Base-by-base conservation (phyloP, 495 filamentous ascomycete genomes). In the Penicillium coffeae region DNA sequence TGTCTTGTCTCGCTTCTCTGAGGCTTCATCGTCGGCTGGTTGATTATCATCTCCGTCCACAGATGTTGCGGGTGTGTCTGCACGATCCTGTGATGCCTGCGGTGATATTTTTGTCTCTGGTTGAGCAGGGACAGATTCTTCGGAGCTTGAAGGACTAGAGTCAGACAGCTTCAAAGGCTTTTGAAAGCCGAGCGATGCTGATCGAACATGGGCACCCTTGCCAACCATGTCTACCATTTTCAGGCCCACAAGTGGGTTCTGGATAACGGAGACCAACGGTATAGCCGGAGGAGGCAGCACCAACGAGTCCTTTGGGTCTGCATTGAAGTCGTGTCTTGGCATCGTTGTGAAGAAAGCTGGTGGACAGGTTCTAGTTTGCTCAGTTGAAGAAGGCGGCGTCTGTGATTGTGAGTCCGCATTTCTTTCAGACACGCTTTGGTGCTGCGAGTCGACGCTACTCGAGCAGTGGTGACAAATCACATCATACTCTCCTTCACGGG, bases 401-500 rank as follows among this genome's bases (percentile, higher is more conserved):
- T 19, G 27, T 20, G 42, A 36, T 18, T 35, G 30, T 0, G 44
- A 48, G 19, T 49, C 50, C 7, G 41, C 53, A 33, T 48, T 53
- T 36, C 52, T 45, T 19, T 69, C 58, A 0, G 66, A 70, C 3
- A 57, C 39, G 16, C 64, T 71, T 14, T 56, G 57, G 27, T 70
- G 62, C 1, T 62, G 21, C 2, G 48, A 56, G 18, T 70, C 65
- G 9, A 67, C 43, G n/a, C 48, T 50, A 39, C 50, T 47, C 1
- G 50, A 47, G 36, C 70, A 73, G 43, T 70, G 44, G n/a, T 52
- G 54, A 45, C 70, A 73, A 20, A 69, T 46, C 16, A 70, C 59
- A 14, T 73, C 63, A 50, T 68, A 73, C 33, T 72, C 68, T 1
- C 65, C 68, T 8, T 57, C 50, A 2, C 70, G 68, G 8, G 60